These are phyloP conservation scores for Echeveria elegans DNA, from an alignment of 164 flowering plant species.

Conservation along the genomic window DNA sequence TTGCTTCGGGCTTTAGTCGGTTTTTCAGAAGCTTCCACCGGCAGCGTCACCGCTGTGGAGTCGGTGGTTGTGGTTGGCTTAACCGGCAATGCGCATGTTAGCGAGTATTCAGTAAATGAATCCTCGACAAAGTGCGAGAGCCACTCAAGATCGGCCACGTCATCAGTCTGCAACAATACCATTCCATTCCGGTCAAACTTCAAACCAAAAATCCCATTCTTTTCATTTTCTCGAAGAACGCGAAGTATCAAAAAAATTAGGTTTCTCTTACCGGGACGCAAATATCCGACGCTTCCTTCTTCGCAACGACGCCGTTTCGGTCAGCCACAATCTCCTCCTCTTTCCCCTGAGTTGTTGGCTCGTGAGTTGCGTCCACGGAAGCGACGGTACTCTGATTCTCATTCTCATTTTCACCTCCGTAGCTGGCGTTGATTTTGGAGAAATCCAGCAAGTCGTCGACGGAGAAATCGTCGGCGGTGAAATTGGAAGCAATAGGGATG, in stretches of 20 bases:
- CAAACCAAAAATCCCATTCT: background rate
- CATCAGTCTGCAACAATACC: conserved; percentile 31
- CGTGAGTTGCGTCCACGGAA: background rate
- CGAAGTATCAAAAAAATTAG: background rate
- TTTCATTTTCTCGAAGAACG: background rate
- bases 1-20: conserved; percentile 55
- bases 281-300: background rate
- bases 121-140: conserved; percentile 61
- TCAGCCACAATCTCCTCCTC: background rate
- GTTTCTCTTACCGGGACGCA: conserved; percentile 32
- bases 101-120: conserved; percentile 33
- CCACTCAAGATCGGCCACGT: conserved; percentile 56
- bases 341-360: background rate
- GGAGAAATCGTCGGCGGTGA: conserved; percentile 31
- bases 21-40: conserved; percentile 26
- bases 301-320: background rate
- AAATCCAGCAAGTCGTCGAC: conserved; percentile 55
- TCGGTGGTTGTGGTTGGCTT: too few species aligned
- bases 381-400: background rate
- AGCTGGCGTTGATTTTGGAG: conserved; percentile 18
- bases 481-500: conserved; percentile 12
- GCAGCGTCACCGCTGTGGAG: background rate
- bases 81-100: conserved; percentile 10
- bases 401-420: conserved; percentile 12
- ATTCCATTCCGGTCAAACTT: conserved; percentile 6